A percentile compares a stretch with the other conserved stretches of the same genome.
Evolutionary conservation across 2,329 filamentous ascomycete species (phyloP).

Genomic region (Trichoderma simmonsii): DNA sequence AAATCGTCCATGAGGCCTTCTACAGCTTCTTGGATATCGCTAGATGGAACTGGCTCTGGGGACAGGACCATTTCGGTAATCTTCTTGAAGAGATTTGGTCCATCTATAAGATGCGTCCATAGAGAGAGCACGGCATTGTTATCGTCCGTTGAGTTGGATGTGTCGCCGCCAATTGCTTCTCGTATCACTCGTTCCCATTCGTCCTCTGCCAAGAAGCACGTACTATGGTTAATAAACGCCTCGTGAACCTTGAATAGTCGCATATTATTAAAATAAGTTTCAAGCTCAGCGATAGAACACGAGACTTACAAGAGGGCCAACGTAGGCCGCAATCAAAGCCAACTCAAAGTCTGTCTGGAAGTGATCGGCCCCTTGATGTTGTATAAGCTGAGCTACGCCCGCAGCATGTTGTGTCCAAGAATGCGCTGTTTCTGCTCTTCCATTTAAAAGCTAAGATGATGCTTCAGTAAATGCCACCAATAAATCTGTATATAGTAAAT

Average conservation of each 20-base stretch:
- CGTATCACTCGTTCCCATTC: not conserved
- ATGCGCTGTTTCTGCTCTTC: not conserved
- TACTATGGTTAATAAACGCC: not conserved
- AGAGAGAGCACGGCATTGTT: not conserved
- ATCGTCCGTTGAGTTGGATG: not conserved
- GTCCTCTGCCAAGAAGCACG: not conserved
- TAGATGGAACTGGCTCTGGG: not conserved
- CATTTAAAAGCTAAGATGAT: not conserved
- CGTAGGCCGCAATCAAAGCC: not conserved
- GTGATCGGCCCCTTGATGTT: not conserved
- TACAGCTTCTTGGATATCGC: not conserved
- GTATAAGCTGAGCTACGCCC: not conserved
- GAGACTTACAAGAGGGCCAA: not conserved
- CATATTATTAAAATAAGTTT: not conserved
- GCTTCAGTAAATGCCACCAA: not conserved
- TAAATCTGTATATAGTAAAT: not conserved
- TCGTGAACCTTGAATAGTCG: not conserved
- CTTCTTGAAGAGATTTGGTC: not conserved
- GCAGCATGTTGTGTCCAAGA: not conserved
- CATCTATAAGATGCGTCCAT: not conserved
- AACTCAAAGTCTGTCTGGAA: not conserved
- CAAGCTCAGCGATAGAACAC: not conserved
- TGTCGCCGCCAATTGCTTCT: not conserved
- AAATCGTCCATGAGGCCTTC: not conserved
- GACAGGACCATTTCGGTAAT: not conserved